Evolutionary conservation across 352 stramenopile genomes (phyloP).

Genomic region (Pythium insidiosum): DNA sequence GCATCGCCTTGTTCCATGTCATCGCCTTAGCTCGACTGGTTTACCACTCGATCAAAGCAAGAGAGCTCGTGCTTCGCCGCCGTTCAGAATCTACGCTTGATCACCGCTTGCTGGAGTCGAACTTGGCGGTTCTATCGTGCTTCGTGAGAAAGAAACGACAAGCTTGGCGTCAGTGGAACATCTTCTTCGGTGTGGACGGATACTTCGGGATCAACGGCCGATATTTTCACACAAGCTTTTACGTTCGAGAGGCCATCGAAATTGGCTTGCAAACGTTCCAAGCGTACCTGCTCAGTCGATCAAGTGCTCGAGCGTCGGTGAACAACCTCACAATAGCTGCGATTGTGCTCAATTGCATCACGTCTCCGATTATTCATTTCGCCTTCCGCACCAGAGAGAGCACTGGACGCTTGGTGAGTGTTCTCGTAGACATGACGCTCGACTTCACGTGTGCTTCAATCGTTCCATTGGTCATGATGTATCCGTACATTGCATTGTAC

Average conservation of each 20-base stretch:
- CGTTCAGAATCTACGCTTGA: no score
- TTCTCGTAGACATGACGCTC: constrained; percentile 7
- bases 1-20: not conserved
- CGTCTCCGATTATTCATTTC: constrained; percentile 3
- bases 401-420: constrained; percentile 3
- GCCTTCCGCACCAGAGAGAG: constrained; percentile 3
- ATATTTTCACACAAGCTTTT: constrained; percentile 6
- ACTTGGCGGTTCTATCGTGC: not conserved
- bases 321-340: constrained; percentile 3
- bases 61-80: not conserved
- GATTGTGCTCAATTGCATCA: constrained; percentile 9
- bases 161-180: constrained; percentile 3
- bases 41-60: not conserved
- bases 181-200: constrained; percentile 4
- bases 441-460: constrained; percentile 10
- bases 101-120: not conserved
- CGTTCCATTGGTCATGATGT: constrained; percentile 7
- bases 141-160: no score
- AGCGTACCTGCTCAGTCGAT: constrained; percentile 6
- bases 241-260: constrained; percentile 7
- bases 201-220: constrained; percentile 6
- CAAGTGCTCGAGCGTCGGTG: constrained; percentile 3
- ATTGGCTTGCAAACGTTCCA: constrained; percentile 14
- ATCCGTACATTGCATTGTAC: constrained; percentile 3
- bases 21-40: constrained; percentile 1